A percentile compares a stretch with the other conserved stretches of the same genome.
These are phyloP conservation scores for Mollisia scopiformis DNA, from an alignment of 2,329 filamentous ascomycete species.

Conservation along the genomic window DNA sequence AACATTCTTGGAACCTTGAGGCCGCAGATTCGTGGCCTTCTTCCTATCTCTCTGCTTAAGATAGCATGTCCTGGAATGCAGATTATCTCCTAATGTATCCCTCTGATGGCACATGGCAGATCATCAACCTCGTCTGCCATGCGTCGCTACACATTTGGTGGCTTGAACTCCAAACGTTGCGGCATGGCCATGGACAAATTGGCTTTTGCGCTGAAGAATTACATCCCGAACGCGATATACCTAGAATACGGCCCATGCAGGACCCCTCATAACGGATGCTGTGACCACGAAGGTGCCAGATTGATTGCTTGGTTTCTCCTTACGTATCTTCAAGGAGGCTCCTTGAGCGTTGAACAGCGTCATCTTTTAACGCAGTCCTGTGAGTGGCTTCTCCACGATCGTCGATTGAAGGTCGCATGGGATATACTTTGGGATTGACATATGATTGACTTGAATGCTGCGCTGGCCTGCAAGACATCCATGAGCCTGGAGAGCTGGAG, in stretches of 20 bases:
- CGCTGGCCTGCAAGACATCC: conserved; percentile 6
- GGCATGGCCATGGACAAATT: neutral
- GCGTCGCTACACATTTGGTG: neutral
- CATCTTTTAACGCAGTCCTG: neutral
- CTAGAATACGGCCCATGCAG: neutral
- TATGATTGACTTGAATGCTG: conserved; percentile 10
- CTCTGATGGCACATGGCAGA: neutral
- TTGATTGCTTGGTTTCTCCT: neutral
- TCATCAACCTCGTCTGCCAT: neutral
- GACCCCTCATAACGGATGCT: neutral
- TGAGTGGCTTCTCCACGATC: neutral
- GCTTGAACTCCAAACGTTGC: neutral
- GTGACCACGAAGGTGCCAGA: neutral
- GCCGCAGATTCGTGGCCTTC: neutral
- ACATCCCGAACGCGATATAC: neutral
- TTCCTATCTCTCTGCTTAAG: neutral
- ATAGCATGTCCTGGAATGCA: too few species aligned
- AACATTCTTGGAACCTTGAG: neutral
- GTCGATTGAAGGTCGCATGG: neutral
- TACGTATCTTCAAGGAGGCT: conserved; percentile 5
- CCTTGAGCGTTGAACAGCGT: neutral
- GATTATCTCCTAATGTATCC: too few species aligned
- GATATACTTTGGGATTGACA: neutral
- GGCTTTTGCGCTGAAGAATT: neutral
- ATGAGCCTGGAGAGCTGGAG: conserved; percentile 3